Base-by-base conservation (phyloP, 1,284 basidiomycete genomes). In the Marasmius fiardii region DNA sequence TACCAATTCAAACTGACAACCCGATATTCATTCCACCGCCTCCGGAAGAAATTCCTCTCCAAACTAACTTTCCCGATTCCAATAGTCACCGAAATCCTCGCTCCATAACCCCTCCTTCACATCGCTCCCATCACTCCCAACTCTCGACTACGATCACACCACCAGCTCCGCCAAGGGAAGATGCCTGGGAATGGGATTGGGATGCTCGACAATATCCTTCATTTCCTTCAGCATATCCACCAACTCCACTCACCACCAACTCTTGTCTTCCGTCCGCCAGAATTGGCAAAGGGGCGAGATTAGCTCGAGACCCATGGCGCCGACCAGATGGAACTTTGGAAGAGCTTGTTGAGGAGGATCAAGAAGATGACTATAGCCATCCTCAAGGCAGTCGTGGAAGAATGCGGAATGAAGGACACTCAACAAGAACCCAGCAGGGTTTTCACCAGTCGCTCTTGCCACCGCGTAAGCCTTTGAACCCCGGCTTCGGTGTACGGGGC, bases 371-470 rank as follows among this genome's bases (percentile, higher is more conserved):
- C 10, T 31, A 31, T 31, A 10, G 10, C 28, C 28, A 31, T 10
- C 4, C 28, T 31, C 28, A 31, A 31, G 10, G 28, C 10, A 31
- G 28, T 31, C 28, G 28, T 31, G 28, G 28, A 31, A 6, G 70
- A 70, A 31, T 56, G 67, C 51, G 70, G 71, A 6, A 56, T 12
- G 37, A 55, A 31, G 58, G 65, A 56, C n/a, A 53, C n/a, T 51
- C 63, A 41, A 16, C 18, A 3, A n/a, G n/a, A 23, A 23, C 8
- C 44, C 65, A 68, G 63, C 79, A 79, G 85, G 83, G 70, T 78
- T 80, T 79, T 78, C 69, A 62, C 53, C 67, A 67, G 80, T 83
- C 78, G 85, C 83, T 86, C 84, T 77, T 75, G 80, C 78, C 72
- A 66, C 78, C 73, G 69, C 80, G 75, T 78, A 78, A 81, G 77